Percentiles rank a stretch among this genome's conserved stretches.
Evolutionary conservation across 352 stramenopile species (phyloP).

Genomic region (Pythium rhizo-oryzae): DNA sequence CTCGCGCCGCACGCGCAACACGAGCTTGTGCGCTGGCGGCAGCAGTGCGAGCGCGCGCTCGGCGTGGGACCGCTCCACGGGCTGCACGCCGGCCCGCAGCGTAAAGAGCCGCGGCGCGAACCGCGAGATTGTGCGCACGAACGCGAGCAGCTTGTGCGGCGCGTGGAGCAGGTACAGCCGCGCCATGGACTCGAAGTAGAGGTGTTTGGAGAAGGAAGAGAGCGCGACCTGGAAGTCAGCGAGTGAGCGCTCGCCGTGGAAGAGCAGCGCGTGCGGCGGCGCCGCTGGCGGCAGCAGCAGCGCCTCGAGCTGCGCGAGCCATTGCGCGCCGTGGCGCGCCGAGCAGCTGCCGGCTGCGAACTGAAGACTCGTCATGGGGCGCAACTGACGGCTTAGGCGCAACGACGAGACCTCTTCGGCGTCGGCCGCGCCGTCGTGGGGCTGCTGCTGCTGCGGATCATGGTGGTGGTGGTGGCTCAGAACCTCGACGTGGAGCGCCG

Average conservation of each 20-base stretch:
- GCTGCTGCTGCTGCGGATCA: neutral
- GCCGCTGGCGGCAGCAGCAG: constrained; percentile 42
- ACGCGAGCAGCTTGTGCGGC: constrained; percentile 51
- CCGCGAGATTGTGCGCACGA: constrained; percentile 59
- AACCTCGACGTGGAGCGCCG: neutral
- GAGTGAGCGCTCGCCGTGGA: constrained; percentile 77
- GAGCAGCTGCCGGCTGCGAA: constrained; percentile 70
- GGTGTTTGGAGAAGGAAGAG: constrained; percentile 84
- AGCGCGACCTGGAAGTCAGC: constrained; percentile 69
- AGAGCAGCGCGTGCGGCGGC: constrained; percentile 71
- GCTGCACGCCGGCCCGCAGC: constrained; percentile 29
- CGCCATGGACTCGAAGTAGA: constrained; percentile 87
- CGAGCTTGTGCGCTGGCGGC: constrained; percentile 53
- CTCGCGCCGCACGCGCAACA: constrained; percentile 33
- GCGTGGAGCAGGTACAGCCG: constrained; percentile 81
- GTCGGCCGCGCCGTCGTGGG: constrained; percentile 19
- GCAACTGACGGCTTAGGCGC: constrained; percentile 72
- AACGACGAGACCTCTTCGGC: constrained; percentile 39
- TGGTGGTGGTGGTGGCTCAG: neutral
- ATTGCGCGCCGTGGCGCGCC: constrained; percentile 56
- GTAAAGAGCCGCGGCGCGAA: constrained; percentile 74
- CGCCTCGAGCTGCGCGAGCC: constrained; percentile 73
- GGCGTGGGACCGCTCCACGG: constrained; percentile 53
- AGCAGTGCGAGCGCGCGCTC: constrained; percentile 72
- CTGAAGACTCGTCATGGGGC: constrained; percentile 77